These are phyloP conservation scores for Venturia effusa DNA, from an alignment of 2,329 filamentous ascomycete genomes.

Conservation along the genomic window DNA sequence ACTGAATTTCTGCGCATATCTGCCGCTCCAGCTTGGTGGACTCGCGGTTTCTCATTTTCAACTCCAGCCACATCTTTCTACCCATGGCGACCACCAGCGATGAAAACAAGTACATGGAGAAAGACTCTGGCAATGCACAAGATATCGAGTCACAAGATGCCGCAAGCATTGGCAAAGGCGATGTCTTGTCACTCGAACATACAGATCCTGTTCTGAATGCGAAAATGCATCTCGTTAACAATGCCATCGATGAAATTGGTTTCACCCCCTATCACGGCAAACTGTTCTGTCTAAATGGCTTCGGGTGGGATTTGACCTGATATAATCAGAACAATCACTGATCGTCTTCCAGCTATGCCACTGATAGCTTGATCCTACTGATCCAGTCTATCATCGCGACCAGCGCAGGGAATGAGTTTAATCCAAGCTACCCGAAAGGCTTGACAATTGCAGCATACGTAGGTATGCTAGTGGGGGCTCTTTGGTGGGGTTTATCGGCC, in stretches of 20 bases:
- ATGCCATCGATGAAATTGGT: constrained; percentile 48
- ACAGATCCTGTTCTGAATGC: constrained; percentile 51
- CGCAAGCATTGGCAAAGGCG: constrained; percentile 24
- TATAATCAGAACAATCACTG: not conserved
- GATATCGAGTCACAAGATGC: constrained; percentile 6
- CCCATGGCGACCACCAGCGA: not conserved
- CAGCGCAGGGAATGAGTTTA: constrained; percentile 49
- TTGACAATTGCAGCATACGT: constrained; percentile 53
- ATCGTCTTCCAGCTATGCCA: constrained; percentile 36
- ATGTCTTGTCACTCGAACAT: constrained; percentile 47
- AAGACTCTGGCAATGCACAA: not conserved
- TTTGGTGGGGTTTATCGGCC: constrained; percentile 53
- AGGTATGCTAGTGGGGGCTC: constrained; percentile 44
- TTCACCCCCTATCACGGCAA: constrained; percentile 46
- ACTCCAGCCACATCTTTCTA: not conserved
- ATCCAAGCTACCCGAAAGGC: constrained; percentile 42
- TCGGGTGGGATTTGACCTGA: constrained; percentile 33
- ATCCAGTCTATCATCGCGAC: constrained; percentile 53
- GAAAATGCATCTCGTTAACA: constrained; percentile 61
- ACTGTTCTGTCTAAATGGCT: constrained; percentile 50
- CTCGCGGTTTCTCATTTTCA: not conserved
- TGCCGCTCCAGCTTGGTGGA: not conserved
- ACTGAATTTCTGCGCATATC: not conserved
- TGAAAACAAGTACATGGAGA: not conserved
- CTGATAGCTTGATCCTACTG: constrained; percentile 45